These are phyloP conservation scores for Tilletia indica DNA, from an alignment of 1,284 basidiomycete species.

Conservation along the genomic window DNA sequence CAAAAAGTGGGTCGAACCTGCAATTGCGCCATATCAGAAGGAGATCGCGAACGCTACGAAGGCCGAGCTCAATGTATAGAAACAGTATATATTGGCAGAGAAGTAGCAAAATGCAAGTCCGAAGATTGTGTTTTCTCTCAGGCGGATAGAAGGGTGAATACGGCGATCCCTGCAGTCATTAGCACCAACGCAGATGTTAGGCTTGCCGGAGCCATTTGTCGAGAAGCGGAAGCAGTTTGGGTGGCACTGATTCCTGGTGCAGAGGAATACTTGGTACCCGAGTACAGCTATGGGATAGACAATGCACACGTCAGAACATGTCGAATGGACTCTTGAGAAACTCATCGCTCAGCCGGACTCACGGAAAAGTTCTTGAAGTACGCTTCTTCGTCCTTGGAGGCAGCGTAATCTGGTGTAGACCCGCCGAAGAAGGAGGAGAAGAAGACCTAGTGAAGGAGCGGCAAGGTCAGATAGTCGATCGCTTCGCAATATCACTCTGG, in stretches of 20 bases:
- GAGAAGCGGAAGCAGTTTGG: not conserved
- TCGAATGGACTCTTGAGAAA: not conserved
- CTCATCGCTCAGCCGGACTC: not conserved
- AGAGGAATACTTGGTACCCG: constrained; percentile 1
- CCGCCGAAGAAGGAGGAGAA: constrained; percentile 22
- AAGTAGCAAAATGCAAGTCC: no score
- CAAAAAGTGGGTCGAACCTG: constrained; percentile 83
- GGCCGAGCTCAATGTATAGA: constrained; percentile 59
- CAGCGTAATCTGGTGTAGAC: constrained; percentile 18
- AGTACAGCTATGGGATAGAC: not conserved
- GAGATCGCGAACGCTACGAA: constrained; percentile 66
- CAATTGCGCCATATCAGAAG: constrained; percentile 66
- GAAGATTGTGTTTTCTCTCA: no score
- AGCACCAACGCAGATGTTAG: no score
- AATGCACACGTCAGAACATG: not conserved
- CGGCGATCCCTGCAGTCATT: no score
- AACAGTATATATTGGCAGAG: no score
- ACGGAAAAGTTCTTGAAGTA: constrained; percentile 21
- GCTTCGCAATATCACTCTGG: not conserved
- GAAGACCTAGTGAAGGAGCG: constrained; percentile 6
- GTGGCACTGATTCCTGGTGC: not conserved
- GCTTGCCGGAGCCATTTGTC: not conserved
- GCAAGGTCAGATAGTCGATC: no score
- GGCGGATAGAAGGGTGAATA: no score
- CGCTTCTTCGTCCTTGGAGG: constrained; percentile 7